phyloP scores from a whole-genome alignment of 495 filamentous ascomycete genomes.

The Penicillium goetzii region DNA sequence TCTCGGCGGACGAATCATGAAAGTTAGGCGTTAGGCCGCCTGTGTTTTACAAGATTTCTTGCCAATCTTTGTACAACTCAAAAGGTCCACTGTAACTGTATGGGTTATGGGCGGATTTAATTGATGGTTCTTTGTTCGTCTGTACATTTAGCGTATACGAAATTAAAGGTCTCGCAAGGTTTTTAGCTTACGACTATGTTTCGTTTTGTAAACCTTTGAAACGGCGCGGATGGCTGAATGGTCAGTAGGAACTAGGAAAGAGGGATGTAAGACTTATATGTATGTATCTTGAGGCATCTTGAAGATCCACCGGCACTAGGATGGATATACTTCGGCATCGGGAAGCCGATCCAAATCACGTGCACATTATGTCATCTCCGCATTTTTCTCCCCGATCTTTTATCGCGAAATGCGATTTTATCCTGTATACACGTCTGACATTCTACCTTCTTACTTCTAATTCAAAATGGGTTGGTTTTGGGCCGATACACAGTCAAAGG shows the following conservation, averaged over 20 bases:
- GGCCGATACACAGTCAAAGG: constrained; percentile 67
- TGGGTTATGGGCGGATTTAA: neutral
- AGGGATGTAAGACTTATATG: neutral
- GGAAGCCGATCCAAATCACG: constrained; percentile 13
- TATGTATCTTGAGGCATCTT: no score
- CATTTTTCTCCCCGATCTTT: constrained; percentile 55
- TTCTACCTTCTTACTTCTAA: constrained; percentile 6
- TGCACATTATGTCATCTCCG: constrained; percentile 59
- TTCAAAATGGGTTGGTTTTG: constrained; percentile 95
- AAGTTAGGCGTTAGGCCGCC: neutral
- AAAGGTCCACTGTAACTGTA: constrained; percentile 1
- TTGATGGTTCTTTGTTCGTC: neutral
- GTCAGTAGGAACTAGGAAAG: neutral
- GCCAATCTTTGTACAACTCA: neutral
- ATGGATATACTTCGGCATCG: constrained; percentile 5
- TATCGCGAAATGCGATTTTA: constrained; percentile 22
- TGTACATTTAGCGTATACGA: neutral
- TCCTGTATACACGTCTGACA: neutral
- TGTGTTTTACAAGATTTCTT: neutral
- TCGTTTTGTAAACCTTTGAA: neutral
- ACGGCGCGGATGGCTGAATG: no score
- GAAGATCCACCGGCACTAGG: neutral
- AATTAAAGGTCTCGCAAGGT: neutral
- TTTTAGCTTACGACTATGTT: neutral
- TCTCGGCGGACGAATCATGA: constrained; percentile 20